These are phyloP conservation scores for Prinsepia uniflora DNA, from an alignment of 306 rosid genomes.

Conservation along the genomic window DNA sequence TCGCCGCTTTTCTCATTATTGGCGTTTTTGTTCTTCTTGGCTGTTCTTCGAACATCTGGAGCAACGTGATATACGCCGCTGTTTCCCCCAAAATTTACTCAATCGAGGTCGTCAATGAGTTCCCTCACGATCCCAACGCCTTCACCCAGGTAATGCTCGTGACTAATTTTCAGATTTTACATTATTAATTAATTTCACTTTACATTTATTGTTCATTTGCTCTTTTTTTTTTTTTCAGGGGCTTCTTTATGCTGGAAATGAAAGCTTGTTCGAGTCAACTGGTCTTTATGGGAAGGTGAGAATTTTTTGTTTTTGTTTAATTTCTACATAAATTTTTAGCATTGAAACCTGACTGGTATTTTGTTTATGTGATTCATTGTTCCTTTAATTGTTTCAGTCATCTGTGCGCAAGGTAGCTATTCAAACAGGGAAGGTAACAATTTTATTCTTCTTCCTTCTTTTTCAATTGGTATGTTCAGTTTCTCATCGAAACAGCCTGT, in stretches of 20 bases:
- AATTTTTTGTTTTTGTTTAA: not conserved
- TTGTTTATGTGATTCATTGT: not conserved
- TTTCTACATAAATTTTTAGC: not conserved
- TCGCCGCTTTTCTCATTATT: slow-evolving; percentile 28
- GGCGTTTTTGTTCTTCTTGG: slow-evolving; percentile 34
- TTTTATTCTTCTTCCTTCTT: not conserved
- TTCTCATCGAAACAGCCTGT: too few species aligned
- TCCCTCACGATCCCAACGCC: slow-evolving; percentile 83
- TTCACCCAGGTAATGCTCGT: slow-evolving; percentile 66
- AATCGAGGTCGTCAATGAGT: slow-evolving; percentile 65
- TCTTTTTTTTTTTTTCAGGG: slow-evolving; percentile 55
- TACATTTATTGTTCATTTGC: not conserved
- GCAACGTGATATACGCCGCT: slow-evolving; percentile 1
- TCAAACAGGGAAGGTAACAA: slow-evolving; percentile 71
- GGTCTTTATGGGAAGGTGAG: slow-evolving; percentile 67
- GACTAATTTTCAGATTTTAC: not conserved
- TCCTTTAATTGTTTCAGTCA: slow-evolving; percentile 55
- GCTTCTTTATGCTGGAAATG: slow-evolving; percentile 71
- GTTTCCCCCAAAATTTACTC: slow-evolving; percentile 27
- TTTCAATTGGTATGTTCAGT: not conserved
- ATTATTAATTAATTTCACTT: too few species aligned
- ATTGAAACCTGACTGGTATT: not conserved
- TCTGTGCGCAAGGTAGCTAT: slow-evolving; percentile 82
- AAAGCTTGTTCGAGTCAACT: slow-evolving; percentile 77
- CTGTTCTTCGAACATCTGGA: slow-evolving; percentile 44